These are phyloP conservation scores for Fusarium secorum DNA, from an alignment of 2,329 filamentous ascomycete genomes.

Conservation along the genomic window DNA sequence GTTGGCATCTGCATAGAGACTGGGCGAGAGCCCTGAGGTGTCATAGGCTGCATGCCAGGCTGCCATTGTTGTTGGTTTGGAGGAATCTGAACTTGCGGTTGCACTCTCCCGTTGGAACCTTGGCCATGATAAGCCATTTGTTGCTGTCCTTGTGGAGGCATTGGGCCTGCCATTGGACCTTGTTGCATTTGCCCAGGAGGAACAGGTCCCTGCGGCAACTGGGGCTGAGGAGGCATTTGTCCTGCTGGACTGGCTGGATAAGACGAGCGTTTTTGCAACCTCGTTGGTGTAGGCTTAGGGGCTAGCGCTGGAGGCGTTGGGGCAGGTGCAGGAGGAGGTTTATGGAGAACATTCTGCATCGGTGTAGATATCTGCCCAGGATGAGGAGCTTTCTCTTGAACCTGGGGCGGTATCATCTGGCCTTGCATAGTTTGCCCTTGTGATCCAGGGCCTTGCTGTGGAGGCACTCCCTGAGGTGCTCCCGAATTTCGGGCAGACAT, in stretches of 20 bases:
- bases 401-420: conserved; percentile 5
- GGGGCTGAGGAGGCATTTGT: conserved; percentile 10
- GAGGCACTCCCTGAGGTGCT: not conserved
- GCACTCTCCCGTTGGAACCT: conserved; percentile 13
- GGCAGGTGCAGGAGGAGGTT: not conserved
- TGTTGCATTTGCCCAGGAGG: conserved; percentile 8
- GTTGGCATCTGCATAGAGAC: conserved; percentile 32
- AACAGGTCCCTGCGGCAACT: not conserved
- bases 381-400: not conserved
- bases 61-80: conserved; percentile 27
- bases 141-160: conserved; percentile 9
- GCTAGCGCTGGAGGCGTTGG: not conserved
- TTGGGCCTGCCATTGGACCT: not conserved
- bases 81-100: conserved; percentile 32
- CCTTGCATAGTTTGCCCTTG: conserved; percentile 10
- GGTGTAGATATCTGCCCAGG: conserved; percentile 1
- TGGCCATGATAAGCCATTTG: conserved; percentile 3
- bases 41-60: conserved; percentile 24
- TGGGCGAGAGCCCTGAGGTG: conserved; percentile 17
- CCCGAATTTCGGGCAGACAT: conserved; percentile 4
- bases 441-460: conserved; percentile 3
- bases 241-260: conserved; percentile 17
- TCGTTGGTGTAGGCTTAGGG: conserved; percentile 13
- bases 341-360: conserved; percentile 1
- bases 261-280: conserved; percentile 21